Percentiles rank a stretch among this genome's conserved stretches.
These are phyloP conservation scores for Coemansia sp. DNA, from an alignment of 192 early-diverging fungal species.

Conservation along the genomic window DNA sequence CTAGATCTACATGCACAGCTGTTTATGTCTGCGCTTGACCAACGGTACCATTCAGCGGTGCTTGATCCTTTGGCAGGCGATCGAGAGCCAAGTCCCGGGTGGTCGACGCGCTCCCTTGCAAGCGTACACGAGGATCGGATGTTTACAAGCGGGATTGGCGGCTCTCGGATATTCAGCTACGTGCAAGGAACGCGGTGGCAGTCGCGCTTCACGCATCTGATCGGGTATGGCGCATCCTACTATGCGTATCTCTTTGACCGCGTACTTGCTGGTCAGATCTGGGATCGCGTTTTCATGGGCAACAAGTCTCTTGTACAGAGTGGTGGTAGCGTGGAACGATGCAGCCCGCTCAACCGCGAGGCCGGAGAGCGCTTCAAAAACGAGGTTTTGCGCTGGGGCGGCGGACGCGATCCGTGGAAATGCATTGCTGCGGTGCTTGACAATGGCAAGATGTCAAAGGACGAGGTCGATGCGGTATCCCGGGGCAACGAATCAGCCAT, in stretches of 20 bases:
- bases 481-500: constrained; percentile 66
- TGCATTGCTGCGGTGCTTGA: constrained; percentile 67
- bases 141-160: constrained; percentile 41
- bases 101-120: constrained; percentile 58
- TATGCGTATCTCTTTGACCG: constrained; percentile 94
- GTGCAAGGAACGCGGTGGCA: constrained; percentile 82
- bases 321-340: background rate
- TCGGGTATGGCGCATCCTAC: constrained; percentile 90
- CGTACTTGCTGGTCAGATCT: constrained; percentile 77
- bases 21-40: constrained; percentile 89
- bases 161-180: constrained; percentile 65
- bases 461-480: constrained; percentile 52
- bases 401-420: constrained; percentile 88
- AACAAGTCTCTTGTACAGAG: constrained; percentile 29
- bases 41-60: constrained; percentile 74
- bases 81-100: constrained; percentile 12
- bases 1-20: constrained; percentile 87
- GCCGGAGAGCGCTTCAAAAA: constrained; percentile 68
- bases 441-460: constrained; percentile 33
- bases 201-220: constrained; percentile 87
- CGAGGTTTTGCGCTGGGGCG: constrained; percentile 89
- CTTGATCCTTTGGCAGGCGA: constrained; percentile 24
- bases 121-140: constrained; percentile 59
- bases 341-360: constrained; percentile 58
- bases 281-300: constrained; percentile 66